Evolutionary conservation across 345 rosid species (phyloP).

Genomic region (Litchi chinensis): DNA sequence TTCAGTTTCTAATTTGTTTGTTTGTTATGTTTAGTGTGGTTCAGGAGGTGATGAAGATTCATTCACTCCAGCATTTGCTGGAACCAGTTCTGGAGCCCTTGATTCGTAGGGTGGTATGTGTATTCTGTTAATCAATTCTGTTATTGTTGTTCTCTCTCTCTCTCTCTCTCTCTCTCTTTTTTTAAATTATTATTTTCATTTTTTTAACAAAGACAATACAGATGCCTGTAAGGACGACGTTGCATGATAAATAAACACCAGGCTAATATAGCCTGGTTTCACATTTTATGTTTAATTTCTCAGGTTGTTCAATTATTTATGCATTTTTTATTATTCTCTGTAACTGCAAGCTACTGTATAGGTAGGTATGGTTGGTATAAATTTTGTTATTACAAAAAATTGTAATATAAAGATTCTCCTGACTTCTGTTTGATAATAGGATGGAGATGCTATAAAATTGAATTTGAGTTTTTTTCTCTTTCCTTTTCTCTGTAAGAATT

Average conservation of each 20-base stretch:
- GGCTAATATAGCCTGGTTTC: background rate
- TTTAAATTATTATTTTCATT: too few relatives aligned
- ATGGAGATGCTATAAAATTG: conserved; percentile 1
- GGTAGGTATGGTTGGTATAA: too few relatives aligned
- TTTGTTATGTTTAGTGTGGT: conserved; percentile 68
- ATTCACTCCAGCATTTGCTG: conserved; percentile 66
- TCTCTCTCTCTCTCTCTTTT: too few relatives aligned
- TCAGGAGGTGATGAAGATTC: conserved; percentile 82
- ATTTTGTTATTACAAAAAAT: background rate
- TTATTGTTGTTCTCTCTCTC: too few relatives aligned
- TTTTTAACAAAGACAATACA: background rate
- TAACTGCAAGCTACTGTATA: background rate
- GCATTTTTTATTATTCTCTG: background rate
- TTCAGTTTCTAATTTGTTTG: conserved; percentile 27
- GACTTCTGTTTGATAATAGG: background rate
- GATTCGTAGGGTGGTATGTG: conserved; percentile 91
- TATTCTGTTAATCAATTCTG: background rate
- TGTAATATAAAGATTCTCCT: background rate
- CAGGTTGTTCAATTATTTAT: background rate
- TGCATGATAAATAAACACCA: too few relatives aligned
- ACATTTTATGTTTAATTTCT: background rate
- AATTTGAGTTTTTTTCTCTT: background rate
- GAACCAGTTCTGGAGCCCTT: conserved; percentile 94
- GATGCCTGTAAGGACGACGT: background rate
- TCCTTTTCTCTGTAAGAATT: background rate